Evolutionary conservation across 768 basidiomycete species (phyloP), one percentile per base, ranked within the genome.

Genomic region (Calocera cornea): DNA sequence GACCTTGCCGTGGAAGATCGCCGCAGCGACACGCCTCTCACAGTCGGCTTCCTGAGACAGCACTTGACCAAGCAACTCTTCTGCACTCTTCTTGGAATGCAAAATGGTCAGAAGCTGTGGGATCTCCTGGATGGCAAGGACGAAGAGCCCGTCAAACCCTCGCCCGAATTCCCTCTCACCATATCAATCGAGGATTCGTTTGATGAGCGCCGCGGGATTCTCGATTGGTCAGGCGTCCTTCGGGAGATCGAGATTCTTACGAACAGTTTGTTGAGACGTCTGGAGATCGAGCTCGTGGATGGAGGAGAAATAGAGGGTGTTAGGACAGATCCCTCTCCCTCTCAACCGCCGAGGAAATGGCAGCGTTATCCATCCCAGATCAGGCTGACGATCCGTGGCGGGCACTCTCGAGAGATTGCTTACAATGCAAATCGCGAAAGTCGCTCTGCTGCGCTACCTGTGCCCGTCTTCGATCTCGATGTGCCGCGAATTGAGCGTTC

Each of bases 111-210:
- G 10, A 50, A 66, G 36, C 64, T 73, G 12, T 72, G 67, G 66
- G 29, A 34, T 36, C 67, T 73, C 0, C 69, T 73, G 0, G 40
- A 50, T 16, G 72, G 71, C 11, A 24, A 60, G 1, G 72, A 73
- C 64, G 17, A 66, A n/a, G 66, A 68, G 33, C 70, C 71, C 3
- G 71, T 73, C 49, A 44, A 68, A 8, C 27, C 67, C 0, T 68
- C 69, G 1, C 71, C 72, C 1, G 72, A 73, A 2, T 73, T 49
- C 65, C 72, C 72, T 2, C 66, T 66, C 1, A 70, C 70, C n/a
- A 73, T 72, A 17, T 66, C 66, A 2, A 67, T 70, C 17, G 72
- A 73, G 47, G 70, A 72, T 64, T 69, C 68, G 10, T 71, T 67
- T 49, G 64, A 67, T 19, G 27, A 60, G 54, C 54, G 31, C 24